These are phyloP conservation scores for Tetrahymena borealis DNA, from an alignment of 73 alveolate genomes.

Conservation along the genomic window DNA sequence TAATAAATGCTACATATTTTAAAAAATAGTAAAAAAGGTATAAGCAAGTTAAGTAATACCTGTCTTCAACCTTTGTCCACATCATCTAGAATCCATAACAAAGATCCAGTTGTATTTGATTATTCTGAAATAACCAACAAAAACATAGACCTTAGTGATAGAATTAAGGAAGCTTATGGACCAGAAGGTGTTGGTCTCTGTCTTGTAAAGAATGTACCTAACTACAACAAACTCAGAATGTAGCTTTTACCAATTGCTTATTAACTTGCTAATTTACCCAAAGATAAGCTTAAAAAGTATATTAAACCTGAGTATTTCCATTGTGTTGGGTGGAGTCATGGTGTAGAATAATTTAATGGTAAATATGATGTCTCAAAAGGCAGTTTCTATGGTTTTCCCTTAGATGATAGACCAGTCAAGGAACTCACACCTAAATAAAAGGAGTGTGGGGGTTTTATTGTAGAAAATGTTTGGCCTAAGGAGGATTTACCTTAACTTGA, in stretches of 20 bases:
- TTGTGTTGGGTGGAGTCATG: slow-evolving; percentile 74
- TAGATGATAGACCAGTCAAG: slow-evolving; percentile 31
- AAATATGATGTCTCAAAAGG: slow-evolving; percentile 64
- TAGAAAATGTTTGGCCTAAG: slow-evolving; percentile 55
- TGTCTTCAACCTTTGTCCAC: neutral
- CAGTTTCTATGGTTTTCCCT: slow-evolving; percentile 67
- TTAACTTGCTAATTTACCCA: slow-evolving; percentile 44
- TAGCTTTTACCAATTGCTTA: slow-evolving; percentile 56
- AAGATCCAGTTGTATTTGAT: neutral
- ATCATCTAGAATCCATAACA: neutral
- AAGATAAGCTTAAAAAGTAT: slow-evolving; percentile 26
- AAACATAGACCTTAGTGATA: slow-evolving; percentile 6
- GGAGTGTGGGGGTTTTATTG: slow-evolving; percentile 2
- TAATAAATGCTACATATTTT: neutral
- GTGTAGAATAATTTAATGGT: slow-evolving; percentile 67
- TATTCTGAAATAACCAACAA: neutral
- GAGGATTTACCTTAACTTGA: slow-evolving; percentile 53
- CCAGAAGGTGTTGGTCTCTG: slow-evolving; percentile 55
- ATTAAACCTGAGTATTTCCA: slow-evolving; percentile 52
- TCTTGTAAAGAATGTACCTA: slow-evolving; percentile 50
- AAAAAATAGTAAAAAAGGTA: neutral
- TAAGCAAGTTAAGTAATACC: neutral
- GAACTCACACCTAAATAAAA: slow-evolving; percentile 10
- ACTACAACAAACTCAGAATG: slow-evolving; percentile 44
- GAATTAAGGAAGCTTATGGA: slow-evolving; percentile 60